Base-by-base conservation (phyloP, 1,139 yeast genomes). In the Insectozyma bohioensis region DNA sequence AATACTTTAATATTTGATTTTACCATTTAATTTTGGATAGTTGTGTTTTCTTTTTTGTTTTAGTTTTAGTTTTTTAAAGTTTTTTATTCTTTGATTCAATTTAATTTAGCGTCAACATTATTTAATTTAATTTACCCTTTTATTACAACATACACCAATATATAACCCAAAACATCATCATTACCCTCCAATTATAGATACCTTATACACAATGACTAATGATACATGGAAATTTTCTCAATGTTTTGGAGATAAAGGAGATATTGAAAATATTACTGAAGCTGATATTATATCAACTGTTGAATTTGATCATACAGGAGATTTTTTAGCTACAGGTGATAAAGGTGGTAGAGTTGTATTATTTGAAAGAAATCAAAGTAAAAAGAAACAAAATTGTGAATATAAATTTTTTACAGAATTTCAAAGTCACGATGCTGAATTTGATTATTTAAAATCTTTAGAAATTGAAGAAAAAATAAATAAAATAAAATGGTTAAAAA, bases 171-270 rank as follows among this genome's bases (percentile, higher is more conserved):
- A n/a, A n/a, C n/a, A n/a, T n/a, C n/a, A n/a, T n/a, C n/a, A n/a
- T n/a, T n/a, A n/a, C n/a, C n/a, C n/a, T n/a, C n/a, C n/a, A n/a
- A n/a, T n/a, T n/a, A n/a, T n/a, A n/a, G n/a, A n/a, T n/a, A n/a
- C 20, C 7, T 16, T 13, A 16, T 17, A 6, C 14, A 31, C 12
- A 18, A 44, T 44, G 48, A 35, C 48, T 17, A 27, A 31, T 45
- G 63, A 58, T 35, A 72, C 66, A 40, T 77, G 83, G 83, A 83
- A 81, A 57, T 83, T 85, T 55, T 80, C 88, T 47, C 92, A 83
- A 63, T 92, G 99, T 60, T 92, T 92, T 69, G 99, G 99, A 45
- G 98, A 92, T 61, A 92, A 94, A 61, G 95, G 96, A 28, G 99
- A 92, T 57, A 85, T 90, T 43, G 97, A 92, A 48, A 85, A 82